Conservation (phyloP, 495 filamentous ascomycete species). For the Lasiosphaeria hispida region DNA sequence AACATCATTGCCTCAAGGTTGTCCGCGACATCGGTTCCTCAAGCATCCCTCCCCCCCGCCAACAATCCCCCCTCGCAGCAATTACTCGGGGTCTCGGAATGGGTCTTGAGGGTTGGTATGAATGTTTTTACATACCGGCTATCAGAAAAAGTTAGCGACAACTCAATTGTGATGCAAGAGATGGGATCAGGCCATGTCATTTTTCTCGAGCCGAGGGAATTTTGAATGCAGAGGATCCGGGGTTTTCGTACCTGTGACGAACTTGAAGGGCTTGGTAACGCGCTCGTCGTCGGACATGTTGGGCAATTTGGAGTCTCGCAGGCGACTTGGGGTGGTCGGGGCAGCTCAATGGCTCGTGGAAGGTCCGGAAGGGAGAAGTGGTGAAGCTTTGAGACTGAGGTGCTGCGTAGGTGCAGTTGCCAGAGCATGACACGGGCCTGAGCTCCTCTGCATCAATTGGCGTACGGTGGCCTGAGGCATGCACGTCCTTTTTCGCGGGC, state of each 20-base stretch:
- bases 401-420: slow-evolving; percentile 21
- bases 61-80: too few species aligned
- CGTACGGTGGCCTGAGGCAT: slow-evolving; percentile 21
- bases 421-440: slow-evolving; percentile 13
- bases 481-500: too few species aligned
- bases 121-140: slow-evolving; percentile 48
- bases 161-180: slow-evolving; percentile 5
- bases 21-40: neutral
- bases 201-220: slow-evolving; percentile 30
- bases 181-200: slow-evolving; percentile 36
- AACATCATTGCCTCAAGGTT: neutral
- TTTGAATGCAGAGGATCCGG: slow-evolving; percentile 18
- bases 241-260: slow-evolving; percentile 84
- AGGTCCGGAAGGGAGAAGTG: slow-evolving; percentile 5
- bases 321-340: slow-evolving; percentile 14
- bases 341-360: slow-evolving; percentile 14
- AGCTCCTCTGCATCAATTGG: slow-evolving; percentile 8
- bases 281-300: slow-evolving; percentile 89
- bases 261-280: slow-evolving; percentile 99
- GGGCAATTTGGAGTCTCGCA: slow-evolving; percentile 29
- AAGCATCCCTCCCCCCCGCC: neutral
- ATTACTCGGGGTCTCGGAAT: slow-evolving; percentile 14
- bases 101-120: neutral
- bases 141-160: slow-evolving; percentile 23
- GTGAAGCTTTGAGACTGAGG: slow-evolving; percentile 17